Base-by-base conservation (phyloP, 2,329 filamentous ascomycete species). In the Aspergillus uvarum region DNA sequence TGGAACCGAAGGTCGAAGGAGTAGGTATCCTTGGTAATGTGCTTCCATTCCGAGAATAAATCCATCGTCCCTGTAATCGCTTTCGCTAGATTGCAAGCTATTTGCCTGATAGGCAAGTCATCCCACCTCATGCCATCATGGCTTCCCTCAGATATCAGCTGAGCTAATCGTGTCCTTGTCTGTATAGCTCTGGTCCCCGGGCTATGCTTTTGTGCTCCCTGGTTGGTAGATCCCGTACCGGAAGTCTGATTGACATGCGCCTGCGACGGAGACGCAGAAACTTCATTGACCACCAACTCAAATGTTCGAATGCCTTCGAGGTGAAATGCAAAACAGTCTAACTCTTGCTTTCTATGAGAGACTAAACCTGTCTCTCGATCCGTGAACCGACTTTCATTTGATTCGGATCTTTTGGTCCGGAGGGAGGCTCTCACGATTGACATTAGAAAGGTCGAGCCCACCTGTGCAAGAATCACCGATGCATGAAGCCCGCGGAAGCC, bases 371-470 rank as follows among this genome's bases (percentile, higher is more conserved):
- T 61, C 4, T 73, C 68, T 1, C 65, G 42, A 4, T 59, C 44
- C 1, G 53, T 22, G 0, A 76, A 55, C 8, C 65, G 52, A 47
- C 75, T 75, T 11, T 74, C 70, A 0, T 72, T 63, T 6, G 68
- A 56, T 1, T 66, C 55, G 51, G 74, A 71, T 35, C 74, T 61
- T 54, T 74, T 66, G 2, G 72, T 74, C n/a, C 75, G 67, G 19
- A 77, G 67, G 7, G 67, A 67, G 26, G 72, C 74, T 54, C 75
- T 70, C 6, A 77, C 58, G 16, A 75, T 52, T 19, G 72, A 67
- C 76, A 78, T 78, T 2, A 76, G 7, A 1, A 78, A 63, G 0
- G 72, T 76, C 0, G 71, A 70, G 0, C 72, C 74, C 21, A 77
- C 38, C 42, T 77, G 72, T 26, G 69, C 67, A 2, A 79, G 57